Base-by-base conservation (phyloP, 495 filamentous ascomycete genomes). In the Patellaria atrata region DNA sequence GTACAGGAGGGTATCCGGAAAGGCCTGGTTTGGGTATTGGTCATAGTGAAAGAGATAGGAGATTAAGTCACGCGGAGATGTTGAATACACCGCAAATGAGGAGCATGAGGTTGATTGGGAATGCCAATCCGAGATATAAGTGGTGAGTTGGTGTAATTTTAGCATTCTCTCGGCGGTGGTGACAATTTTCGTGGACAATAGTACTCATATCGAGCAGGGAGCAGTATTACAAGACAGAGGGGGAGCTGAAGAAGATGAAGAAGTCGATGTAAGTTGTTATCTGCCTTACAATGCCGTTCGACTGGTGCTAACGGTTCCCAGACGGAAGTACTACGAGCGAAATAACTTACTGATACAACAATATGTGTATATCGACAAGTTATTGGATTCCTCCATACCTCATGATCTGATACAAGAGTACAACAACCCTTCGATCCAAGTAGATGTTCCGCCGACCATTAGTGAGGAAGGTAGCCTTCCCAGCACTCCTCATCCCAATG, bases 401-500 rank as follows among this genome's bases (percentile, higher is more conserved):
- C 82, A 84, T 41, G 72, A 79, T 48, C 61, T 94, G 11, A 71
- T 94, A 32, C 81, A 89, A 46, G 86, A 92, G 47, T 94, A 94
- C 55, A 69, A 70, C 35, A 50, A 71, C 28, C 58, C 70, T 59
- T 41, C 37, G 19, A 5, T 21, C 29, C 16, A 39, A 15, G 45
- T 74, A 14, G 58, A 68, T 27, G 58, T 76, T 10, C 73, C 73
- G 0, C 51, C 59, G 9, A 75, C 71, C 26, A 76, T 77, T 40
- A 37, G 55, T 10, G 75, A 78, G 38, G 55, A 64, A 8, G 27
- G 15, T 14, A 2, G 15, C 38, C 27, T n/a, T 35, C 13, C 37
- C 37, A 14, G 25, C 23, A 14, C 33, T 35, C 12, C 30, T 17
- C 16, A 22, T 26, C 23, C 33, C 27, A 45, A 48, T 39, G 44